Evolutionary conservation across 2,329 filamentous ascomycete species (phyloP).

Genomic region (Mycocentrospora acerina): DNA sequence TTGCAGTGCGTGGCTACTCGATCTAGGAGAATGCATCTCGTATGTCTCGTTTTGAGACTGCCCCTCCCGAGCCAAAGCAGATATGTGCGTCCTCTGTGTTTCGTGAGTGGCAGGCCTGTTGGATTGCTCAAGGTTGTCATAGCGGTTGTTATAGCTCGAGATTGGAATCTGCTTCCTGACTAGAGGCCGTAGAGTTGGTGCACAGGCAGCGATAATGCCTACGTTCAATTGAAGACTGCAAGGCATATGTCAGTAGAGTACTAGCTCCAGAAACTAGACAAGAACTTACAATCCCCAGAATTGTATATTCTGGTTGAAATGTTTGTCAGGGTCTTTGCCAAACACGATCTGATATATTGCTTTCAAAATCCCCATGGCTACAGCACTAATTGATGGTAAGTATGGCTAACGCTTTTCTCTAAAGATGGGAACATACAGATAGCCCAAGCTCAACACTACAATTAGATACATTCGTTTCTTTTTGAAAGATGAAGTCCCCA

Average conservation of each 20-base stretch:
- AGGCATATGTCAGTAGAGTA: not conserved
- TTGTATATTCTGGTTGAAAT: no score
- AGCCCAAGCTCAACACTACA: not conserved
- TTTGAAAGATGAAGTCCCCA: not conserved
- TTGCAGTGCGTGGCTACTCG: no score
- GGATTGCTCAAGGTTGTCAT: no score
- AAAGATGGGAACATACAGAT: not conserved
- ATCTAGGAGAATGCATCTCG: no score
- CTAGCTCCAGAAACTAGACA: not conserved
- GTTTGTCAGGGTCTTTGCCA: not conserved
- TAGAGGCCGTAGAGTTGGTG: not conserved
- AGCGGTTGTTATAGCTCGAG: no score
- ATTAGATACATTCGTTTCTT: not conserved
- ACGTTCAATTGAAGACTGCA: not conserved
- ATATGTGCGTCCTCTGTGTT: no score
- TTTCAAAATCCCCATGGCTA: not conserved
- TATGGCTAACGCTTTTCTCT: not conserved
- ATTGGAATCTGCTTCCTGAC: no score
- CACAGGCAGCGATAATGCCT: not conserved
- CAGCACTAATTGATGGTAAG: not conserved
- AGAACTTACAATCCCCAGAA: not conserved
- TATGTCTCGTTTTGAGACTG: no score
- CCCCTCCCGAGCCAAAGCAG: no score
- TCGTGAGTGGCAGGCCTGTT: no score
- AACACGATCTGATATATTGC: not conserved